Percentiles rank a stretch among this genome's conserved stretches.
phyloP scores from a whole-genome alignment of 257 asterid species.

The Nicotiana knightiana region DNA sequence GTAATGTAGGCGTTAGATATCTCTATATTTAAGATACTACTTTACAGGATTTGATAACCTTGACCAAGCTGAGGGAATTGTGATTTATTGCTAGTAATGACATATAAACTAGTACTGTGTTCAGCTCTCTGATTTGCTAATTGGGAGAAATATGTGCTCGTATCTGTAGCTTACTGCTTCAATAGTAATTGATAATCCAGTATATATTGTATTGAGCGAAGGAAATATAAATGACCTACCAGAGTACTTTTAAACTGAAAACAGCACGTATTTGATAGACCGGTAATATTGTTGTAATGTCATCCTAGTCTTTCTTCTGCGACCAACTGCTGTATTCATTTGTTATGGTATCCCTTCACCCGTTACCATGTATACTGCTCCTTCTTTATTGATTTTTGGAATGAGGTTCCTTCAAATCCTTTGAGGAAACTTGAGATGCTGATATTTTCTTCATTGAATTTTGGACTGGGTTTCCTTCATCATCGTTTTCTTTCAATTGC shows the following conservation, averaged over 20 bases:
- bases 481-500: constrained; percentile 16
- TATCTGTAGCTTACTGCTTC: neutral
- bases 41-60: neutral
- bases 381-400: neutral
- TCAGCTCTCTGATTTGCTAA: neutral
- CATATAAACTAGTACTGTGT: neutral
- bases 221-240: neutral
- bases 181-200: neutral
- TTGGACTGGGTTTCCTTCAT: neutral
- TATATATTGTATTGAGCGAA: neutral
- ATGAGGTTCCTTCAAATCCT: neutral
- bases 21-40: neutral
- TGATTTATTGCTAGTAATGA: neutral
- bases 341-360: neutral
- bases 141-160: neutral
- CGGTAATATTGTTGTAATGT: neutral
- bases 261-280: neutral
- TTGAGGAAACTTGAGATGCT: constrained; percentile 3
- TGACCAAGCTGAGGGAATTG: neutral
- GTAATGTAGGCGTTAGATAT: neutral
- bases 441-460: neutral
- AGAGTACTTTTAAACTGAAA: neutral
- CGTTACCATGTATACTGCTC: neutral
- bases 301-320: neutral
- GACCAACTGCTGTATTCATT: neutral